phyloP scores from a whole-genome alignment of 345 rosid genomes.

The Camelina sativa region DNA sequence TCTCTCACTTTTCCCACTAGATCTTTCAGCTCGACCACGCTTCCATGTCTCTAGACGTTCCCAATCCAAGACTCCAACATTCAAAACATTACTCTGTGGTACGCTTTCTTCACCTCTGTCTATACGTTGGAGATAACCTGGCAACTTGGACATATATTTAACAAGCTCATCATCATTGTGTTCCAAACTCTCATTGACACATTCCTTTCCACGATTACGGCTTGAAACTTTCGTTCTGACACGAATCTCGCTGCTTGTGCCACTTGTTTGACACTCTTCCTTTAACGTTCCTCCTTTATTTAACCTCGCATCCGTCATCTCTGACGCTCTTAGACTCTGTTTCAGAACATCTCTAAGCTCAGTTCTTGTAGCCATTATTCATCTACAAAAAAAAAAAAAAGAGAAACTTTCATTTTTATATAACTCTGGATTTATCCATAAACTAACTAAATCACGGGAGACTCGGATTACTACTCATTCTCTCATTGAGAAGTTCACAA shows the following conservation, averaged over 20 bases:
- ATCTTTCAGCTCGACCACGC: conserved; percentile 36
- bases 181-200: conserved; percentile 41
- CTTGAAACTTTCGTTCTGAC: conserved; percentile 45
- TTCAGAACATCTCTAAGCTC: conserved; percentile 49
- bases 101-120: conserved; percentile 51
- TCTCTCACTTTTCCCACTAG: conserved; percentile 31
- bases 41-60: conserved; percentile 71
- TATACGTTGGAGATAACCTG: conserved; percentile 66
- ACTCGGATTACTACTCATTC: neutral
- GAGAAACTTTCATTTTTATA: neutral
- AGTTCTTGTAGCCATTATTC: conserved; percentile 45
- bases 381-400: conserved; percentile 15
- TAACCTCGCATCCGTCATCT: conserved; percentile 43
- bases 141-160: conserved; percentile 80
- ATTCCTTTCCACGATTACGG: conserved; percentile 36
- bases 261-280: conserved; percentile 35
- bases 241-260: conserved; percentile 33
- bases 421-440: neutral
- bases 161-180: conserved; percentile 76
- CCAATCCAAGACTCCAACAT: conserved; percentile 95
- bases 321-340: conserved; percentile 43
- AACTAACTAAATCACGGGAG: neutral
- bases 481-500: conserved; percentile 21
- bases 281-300: neutral
- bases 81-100: conserved; percentile 64